Evolutionary conservation across 768 basidiomycete species (phyloP).

Genomic region (Scleroderma bovista): DNA sequence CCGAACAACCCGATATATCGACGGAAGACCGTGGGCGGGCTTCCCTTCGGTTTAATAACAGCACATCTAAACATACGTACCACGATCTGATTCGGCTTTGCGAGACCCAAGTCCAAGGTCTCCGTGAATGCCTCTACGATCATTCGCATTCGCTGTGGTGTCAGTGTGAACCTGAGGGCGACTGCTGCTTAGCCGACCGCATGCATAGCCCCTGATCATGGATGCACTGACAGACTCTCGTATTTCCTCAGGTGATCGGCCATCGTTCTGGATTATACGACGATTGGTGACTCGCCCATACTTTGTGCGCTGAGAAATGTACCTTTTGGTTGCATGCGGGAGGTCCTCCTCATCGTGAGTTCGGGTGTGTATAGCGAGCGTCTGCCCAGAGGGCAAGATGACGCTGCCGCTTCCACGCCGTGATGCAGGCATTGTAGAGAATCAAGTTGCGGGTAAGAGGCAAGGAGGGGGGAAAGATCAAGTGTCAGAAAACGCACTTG

Average conservation of each 20-base stretch:
- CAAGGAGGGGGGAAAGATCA: slow-evolving; percentile 9
- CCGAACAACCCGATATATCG: background rate
- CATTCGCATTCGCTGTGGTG: slow-evolving; percentile 91
- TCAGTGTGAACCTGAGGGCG: slow-evolving; percentile 70
- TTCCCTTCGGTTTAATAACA: background rate
- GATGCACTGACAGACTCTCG: slow-evolving; percentile 66
- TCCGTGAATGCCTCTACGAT: slow-evolving; percentile 97
- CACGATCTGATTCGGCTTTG: slow-evolving; percentile 79
- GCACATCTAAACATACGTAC: slow-evolving; percentile 45
- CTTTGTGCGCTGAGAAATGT: slow-evolving; percentile 18
- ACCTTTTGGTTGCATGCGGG: slow-evolving; percentile 94
- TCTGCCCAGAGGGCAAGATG: slow-evolving; percentile 67
- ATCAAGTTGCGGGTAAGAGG: background rate
- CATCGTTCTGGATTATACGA: slow-evolving; percentile 60
- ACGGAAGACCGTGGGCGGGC: too few relatives aligned
- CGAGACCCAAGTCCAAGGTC: slow-evolving; percentile 78
- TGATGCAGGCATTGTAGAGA: slow-evolving; percentile 51
- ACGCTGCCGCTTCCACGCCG: slow-evolving; percentile 76
- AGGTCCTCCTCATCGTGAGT: slow-evolving; percentile 84
- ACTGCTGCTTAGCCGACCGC: slow-evolving; percentile 1
- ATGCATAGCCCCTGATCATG: slow-evolving; percentile 9
- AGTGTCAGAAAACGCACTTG: slow-evolving; percentile 8
- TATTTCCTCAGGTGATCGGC: slow-evolving; percentile 90
- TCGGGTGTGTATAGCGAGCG: slow-evolving; percentile 81
- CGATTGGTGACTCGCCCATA: slow-evolving; percentile 5